Evolutionary conservation across 768 basidiomycete species (phyloP).

Genomic region (Myochromella boudieri): DNA sequence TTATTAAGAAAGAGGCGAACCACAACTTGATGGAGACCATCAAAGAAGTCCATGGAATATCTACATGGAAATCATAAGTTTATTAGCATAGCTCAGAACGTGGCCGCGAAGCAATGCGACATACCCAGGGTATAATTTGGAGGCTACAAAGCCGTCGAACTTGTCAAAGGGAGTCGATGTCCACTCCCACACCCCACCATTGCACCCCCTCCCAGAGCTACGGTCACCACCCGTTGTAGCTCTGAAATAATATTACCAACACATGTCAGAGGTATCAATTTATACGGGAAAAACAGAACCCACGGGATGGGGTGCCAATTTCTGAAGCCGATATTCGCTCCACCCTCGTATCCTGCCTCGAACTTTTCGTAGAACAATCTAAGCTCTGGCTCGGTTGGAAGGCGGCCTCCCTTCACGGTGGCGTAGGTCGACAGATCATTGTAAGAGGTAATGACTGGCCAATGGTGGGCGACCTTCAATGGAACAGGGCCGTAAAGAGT

Average conservation of each 20-base stretch:
- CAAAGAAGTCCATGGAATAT: constrained; percentile 90
- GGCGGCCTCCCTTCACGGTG: constrained; percentile 82
- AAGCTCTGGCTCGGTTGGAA: constrained; percentile 91
- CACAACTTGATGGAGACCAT: constrained; percentile 81
- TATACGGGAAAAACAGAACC: constrained; percentile 29
- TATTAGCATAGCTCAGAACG: no score
- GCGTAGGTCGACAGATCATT: constrained; percentile 80
- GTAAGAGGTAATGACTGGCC: constrained; percentile 85
- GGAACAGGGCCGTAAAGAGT: constrained; percentile 86
- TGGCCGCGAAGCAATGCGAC: constrained; percentile 8
- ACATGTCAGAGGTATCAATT: background rate
- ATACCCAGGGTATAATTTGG: constrained; percentile 84
- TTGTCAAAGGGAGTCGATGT: constrained; percentile 77
- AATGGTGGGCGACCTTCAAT: constrained; percentile 73
- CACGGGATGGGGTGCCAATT: constrained; percentile 95
- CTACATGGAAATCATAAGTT: no score
- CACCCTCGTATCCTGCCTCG: constrained; percentile 71
- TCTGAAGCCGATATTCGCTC: constrained; percentile 82
- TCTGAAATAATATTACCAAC: constrained; percentile 38
- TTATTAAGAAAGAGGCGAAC: constrained; percentile 45
- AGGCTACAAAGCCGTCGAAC: constrained; percentile 74
- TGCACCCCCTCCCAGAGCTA: constrained; percentile 62
- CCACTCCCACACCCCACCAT: constrained; percentile 99
- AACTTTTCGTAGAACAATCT: constrained; percentile 76
- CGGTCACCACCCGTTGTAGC: constrained; percentile 64